Evolutionary conservation across 164 flowering plant genomes (phyloP).

Genomic region (Magnolia kwangsiensis): DNA sequence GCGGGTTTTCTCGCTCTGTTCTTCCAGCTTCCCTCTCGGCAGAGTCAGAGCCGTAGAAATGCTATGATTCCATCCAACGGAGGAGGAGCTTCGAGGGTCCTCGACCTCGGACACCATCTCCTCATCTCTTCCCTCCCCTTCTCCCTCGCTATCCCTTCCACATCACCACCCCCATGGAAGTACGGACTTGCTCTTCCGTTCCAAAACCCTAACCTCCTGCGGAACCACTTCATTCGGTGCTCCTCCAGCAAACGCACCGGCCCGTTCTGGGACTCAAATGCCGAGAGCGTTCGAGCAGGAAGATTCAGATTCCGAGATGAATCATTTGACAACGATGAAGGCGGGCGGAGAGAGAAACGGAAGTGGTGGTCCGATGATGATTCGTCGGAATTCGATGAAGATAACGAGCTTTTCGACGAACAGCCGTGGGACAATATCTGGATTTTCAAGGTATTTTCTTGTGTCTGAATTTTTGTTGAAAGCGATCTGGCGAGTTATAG

Average conservation of each 20-base stretch:
- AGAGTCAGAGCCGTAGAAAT: background rate
- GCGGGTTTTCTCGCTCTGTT: background rate
- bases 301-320: conserved; percentile 12
- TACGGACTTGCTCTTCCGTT: background rate
- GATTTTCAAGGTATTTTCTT: conserved; percentile 48
- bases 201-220: conserved; percentile 12
- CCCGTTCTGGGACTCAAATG: conserved; percentile 40
- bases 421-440: conserved; percentile 33
- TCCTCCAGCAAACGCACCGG: conserved; percentile 3
- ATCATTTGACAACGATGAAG: conserved; percentile 6
- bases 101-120: background rate
- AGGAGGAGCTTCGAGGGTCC: background rate
- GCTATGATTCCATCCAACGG: conserved; percentile 3
- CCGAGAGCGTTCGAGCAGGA: conserved; percentile 22
- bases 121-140: background rate
- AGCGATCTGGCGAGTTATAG: background rate
- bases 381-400: conserved; percentile 11
- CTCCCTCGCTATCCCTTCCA: background rate
- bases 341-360: conserved; percentile 15
- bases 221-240: background rate
- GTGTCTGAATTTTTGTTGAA: background rate
- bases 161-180: background rate
- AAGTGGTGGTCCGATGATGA: conserved; percentile 32
- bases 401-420: conserved; percentile 22
- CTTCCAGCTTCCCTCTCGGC: background rate